Percentiles rank a stretch among this genome's conserved stretches.
Evolutionary conservation across 306 rosid species (phyloP).

Genomic region (Delonix regia): DNA sequence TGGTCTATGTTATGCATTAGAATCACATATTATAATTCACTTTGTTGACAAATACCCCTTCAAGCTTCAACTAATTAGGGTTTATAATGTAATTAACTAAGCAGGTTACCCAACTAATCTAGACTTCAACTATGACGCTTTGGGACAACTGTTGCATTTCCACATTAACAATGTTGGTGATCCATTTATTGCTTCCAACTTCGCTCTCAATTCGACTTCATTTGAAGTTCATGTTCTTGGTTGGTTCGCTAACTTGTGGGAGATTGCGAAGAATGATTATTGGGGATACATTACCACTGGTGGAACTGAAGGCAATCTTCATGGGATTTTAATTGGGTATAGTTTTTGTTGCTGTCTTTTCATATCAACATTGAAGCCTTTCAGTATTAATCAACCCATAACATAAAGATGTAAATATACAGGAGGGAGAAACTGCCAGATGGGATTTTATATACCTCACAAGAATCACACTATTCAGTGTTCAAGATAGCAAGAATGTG

Average conservation of each 20-base stretch:
- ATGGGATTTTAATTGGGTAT: background rate
- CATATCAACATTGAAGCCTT: background rate
- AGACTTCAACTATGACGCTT: background rate
- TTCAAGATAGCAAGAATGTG: background rate
- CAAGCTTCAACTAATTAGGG: no score
- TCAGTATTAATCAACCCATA: background rate
- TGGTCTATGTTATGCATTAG: no score
- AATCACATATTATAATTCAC: no score
- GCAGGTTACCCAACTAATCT: conserved; percentile 10
- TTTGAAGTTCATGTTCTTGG: background rate
- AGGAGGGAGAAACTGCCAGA: background rate
- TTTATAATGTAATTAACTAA: no score
- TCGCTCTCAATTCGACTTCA: background rate
- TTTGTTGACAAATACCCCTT: no score
- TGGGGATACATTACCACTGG: background rate
- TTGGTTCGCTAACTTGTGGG: background rate
- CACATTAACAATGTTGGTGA: background rate
- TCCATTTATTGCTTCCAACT: background rate
- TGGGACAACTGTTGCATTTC: no score
- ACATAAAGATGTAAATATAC: background rate
- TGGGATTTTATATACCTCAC: background rate
- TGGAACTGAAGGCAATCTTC: background rate
- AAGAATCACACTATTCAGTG: background rate
- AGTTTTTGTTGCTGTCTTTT: background rate
- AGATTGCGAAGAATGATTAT: background rate